Conservation (phyloP, 306 rosid genomes). For the Chamaecrista fasciculata region DNA sequence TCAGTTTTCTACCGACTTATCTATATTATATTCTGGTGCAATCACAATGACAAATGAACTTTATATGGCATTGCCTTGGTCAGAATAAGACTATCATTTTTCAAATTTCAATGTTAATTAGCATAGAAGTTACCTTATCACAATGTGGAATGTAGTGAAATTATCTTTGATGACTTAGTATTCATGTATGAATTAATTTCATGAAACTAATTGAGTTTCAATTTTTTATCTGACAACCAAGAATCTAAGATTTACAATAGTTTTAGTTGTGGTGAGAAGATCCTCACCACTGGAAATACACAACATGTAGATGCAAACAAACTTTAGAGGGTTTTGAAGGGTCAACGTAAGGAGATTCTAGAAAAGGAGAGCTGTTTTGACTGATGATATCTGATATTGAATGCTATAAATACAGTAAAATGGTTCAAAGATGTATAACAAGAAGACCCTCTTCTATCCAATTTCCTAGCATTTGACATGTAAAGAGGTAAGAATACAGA, state of each 20-base stretch:
- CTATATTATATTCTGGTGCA: too few relatives aligned
- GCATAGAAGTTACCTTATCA: too few relatives aligned
- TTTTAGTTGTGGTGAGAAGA: background rate
- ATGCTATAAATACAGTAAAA: background rate
- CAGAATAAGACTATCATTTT: too few relatives aligned
- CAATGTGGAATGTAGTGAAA: too few relatives aligned
- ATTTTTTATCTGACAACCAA: too few relatives aligned
- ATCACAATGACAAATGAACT: too few relatives aligned
- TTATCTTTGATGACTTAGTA: too few relatives aligned
- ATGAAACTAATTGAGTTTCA: too few relatives aligned
- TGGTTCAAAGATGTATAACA: background rate
- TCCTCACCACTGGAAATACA: constrained; percentile 17
- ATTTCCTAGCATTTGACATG: constrained; percentile 23
- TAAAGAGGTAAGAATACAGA: background rate
- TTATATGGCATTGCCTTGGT: too few relatives aligned
- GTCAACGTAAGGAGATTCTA: background rate
- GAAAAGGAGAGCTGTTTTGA: background rate
- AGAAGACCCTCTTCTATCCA: background rate
- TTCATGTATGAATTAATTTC: too few relatives aligned
- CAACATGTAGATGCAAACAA: background rate
- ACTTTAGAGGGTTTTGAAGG: background rate
- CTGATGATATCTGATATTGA: background rate
- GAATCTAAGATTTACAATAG: background rate
- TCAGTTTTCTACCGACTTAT: too few relatives aligned
- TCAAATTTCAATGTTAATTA: too few relatives aligned